Conservation (phyloP, 2,329 filamentous ascomycete genomes). For the Colletotrichum sp. region DNA sequence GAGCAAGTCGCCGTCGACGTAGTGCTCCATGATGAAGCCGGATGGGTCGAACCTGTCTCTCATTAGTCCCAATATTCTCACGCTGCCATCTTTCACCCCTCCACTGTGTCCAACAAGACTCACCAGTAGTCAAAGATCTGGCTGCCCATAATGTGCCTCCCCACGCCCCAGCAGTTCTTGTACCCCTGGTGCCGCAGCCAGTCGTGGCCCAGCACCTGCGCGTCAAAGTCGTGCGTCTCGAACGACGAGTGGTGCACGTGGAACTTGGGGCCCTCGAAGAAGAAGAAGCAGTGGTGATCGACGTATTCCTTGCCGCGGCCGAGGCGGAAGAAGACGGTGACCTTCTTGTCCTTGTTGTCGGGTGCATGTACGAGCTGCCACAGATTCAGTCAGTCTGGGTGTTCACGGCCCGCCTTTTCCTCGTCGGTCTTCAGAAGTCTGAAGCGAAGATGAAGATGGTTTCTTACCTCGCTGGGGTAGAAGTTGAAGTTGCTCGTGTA, state of each 20-base stretch:
- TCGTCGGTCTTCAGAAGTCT: neutral
- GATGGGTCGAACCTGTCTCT: conserved; percentile 62
- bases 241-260: conserved; percentile 74
- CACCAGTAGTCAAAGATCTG: conserved; percentile 64
- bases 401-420: neutral
- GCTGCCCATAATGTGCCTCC: conserved; percentile 71
- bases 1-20: conserved; percentile 73
- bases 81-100: too few relatives aligned
- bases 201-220: conserved; percentile 72
- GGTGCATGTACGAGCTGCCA: conserved; percentile 22
- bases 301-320: conserved; percentile 48
- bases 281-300: conserved; percentile 59
- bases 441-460: fast-evolving
- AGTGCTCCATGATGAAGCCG: conserved; percentile 71
- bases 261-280: conserved; percentile 48
- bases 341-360: conserved; percentile 35
- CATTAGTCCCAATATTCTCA: too few relatives aligned
- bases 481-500: conserved; percentile 57
- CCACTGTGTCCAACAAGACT: neutral
- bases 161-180: conserved; percentile 73
- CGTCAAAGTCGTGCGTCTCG: conserved; percentile 75
- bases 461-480: conserved; percentile 50
- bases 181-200: conserved; percentile 70
- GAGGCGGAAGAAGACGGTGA: conserved; percentile 51
- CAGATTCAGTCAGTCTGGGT: neutral